Evolutionary conservation across 2,329 filamentous ascomycete species (phyloP), one percentile per base, ranked within the genome.

Genomic region (Chrysoporthe puriensis): DNA sequence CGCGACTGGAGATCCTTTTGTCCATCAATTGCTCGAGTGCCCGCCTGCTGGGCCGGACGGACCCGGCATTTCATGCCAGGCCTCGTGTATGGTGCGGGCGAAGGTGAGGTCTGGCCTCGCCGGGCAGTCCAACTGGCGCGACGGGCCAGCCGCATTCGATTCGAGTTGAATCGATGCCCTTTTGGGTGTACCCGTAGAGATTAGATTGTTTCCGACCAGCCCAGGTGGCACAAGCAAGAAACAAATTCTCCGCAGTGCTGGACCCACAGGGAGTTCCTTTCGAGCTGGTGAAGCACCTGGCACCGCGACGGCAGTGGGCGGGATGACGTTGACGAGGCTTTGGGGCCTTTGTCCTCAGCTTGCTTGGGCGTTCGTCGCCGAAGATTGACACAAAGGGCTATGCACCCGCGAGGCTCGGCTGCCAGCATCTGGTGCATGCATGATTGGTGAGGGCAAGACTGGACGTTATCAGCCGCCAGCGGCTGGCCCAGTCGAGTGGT

Each of bases 1-100:
- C 40, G 48, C 13, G 44, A 58, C 43, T 67, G 61, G 64, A 58
- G 54, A 48, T 64, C 40, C 32, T 26, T 43, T 57, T 63, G 62
- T 63, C 62, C 52, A 34, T 63, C 62, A 63, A 56, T 48, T 56
- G 50, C 21, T 63, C 36, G 2, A 34, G 40, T 26, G 50, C 40
- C 32, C 16, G 36, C 59, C 8, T 16, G 43, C 26, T 48, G 26
- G 14, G 7, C n/a, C 43, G 40, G 34, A 62, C 44, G 40, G 43
- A n/a, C 59, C n/a, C 18, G 2, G 50, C 50, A 54, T 11, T 11
- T 9, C 1, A n/a, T 4, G 16, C 8, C 26, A 34, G 16, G 32
- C 56, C 9, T 40, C 56, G 4, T 40, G 11, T n/a, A 16, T n/a
- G 26, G 26, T n/a, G 34, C n/a, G 18, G 36, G 36, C 16, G 6